These are phyloP conservation scores for Allomyces javanicus DNA, from an alignment of 192 early-diverging fungal species.

Conservation along the genomic window DNA sequence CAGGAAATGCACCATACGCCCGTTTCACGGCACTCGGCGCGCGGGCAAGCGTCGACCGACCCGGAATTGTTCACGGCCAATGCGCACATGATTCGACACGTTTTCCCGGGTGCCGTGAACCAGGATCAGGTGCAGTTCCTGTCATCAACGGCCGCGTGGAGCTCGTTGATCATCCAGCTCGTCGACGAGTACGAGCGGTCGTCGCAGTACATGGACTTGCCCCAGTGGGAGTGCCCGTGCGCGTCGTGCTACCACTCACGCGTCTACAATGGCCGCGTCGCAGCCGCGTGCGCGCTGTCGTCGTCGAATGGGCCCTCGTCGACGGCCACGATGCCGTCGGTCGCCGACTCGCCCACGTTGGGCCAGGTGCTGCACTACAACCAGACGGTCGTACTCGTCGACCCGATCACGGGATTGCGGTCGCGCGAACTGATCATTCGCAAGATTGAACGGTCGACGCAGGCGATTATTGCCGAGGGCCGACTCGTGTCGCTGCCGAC, in stretches of 20 bases:
- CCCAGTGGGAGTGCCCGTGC: constrained; percentile 18
- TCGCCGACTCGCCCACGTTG: constrained; percentile 16
- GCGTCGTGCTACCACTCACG: constrained; percentile 44
- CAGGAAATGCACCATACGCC: constrained; percentile 9
- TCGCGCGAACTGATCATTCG: constrained; percentile 63
- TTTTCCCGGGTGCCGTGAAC: background rate
- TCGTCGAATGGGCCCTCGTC: constrained; percentile 6
- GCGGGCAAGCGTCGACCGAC: background rate
- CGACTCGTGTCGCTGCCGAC: background rate
- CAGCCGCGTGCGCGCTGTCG: constrained; percentile 24
- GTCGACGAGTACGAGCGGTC: constrained; percentile 40
- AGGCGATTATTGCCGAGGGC: constrained; percentile 29
- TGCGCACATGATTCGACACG: constrained; percentile 36
- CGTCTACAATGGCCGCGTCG: constrained; percentile 51
- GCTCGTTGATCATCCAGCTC: constrained; percentile 70
- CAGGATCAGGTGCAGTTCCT: constrained; percentile 4
- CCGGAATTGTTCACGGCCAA: background rate
- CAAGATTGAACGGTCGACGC: constrained; percentile 43
- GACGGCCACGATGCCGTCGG: constrained; percentile 6
- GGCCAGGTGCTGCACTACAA: constrained; percentile 61
- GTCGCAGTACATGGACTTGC: constrained; percentile 26
- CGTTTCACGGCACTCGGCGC: constrained; percentile 3
- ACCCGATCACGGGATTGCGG: constrained; percentile 66
- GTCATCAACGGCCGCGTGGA: constrained; percentile 58
- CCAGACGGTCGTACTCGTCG: constrained; percentile 69